Conservation (phyloP, 169 alveolate species). For the Eimeria sp. region DNA sequence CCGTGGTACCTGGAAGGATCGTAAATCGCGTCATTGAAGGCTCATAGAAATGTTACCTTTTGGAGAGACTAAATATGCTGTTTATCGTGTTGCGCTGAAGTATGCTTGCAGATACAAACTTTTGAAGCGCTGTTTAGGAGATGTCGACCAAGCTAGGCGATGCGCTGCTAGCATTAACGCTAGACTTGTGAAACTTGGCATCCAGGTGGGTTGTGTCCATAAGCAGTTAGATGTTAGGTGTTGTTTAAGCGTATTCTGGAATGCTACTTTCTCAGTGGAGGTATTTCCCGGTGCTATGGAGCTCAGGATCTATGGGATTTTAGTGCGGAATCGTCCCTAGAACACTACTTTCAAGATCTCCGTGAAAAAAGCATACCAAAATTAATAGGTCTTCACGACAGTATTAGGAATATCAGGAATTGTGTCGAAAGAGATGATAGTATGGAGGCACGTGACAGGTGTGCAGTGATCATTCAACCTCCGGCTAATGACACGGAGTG, state of each 20-base stretch:
- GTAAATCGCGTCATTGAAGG: neutral
- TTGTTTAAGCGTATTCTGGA: neutral
- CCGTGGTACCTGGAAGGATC: neutral
- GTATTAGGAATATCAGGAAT: neutral
- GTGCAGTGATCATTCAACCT: neutral
- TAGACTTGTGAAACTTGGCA: slow-evolving; percentile 51
- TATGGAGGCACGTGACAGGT: neutral
- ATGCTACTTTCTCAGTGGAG: too few species aligned
- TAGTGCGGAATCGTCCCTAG: slow-evolving; percentile 31
- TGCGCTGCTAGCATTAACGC: slow-evolving; percentile 51
- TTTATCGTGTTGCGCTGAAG: neutral
- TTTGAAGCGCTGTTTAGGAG: slow-evolving; percentile 5
- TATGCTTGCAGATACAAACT: neutral
- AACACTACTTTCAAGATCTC: slow-evolving; percentile 32
- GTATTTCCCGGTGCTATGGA: neutral
- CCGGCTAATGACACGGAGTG: neutral
- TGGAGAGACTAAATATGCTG: too few species aligned
- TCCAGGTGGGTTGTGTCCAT: slow-evolving; percentile 33
- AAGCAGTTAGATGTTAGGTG: neutral
- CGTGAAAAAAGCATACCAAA: slow-evolving; percentile 41
- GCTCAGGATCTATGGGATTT: slow-evolving; percentile 17
- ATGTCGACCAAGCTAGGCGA: slow-evolving; percentile 49
- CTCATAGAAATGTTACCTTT: too few species aligned
- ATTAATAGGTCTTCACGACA: neutral
- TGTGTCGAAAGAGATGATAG: neutral